A percentile compares a stretch with the other conserved stretches of the same genome.
Evolutionary conservation across 768 basidiomycete species (phyloP).

Genomic region (Mycena haematopus): DNA sequence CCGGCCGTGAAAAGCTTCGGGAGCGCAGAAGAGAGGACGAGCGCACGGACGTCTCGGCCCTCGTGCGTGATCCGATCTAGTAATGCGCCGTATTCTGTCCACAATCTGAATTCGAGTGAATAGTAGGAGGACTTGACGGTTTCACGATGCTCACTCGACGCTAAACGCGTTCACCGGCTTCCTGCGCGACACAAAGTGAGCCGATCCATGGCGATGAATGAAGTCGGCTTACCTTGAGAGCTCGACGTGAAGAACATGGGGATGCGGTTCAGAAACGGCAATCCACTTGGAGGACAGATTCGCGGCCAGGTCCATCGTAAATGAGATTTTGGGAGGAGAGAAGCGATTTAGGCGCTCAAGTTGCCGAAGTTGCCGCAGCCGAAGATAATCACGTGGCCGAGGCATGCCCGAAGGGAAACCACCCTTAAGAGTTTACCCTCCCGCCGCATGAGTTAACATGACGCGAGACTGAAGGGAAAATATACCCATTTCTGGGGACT

Average conservation of each 20-base stretch:
- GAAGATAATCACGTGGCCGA: not conserved
- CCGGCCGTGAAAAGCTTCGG: conserved; percentile 86
- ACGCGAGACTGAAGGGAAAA: no score
- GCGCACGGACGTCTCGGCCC: conserved; percentile 63
- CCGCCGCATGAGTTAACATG: no score
- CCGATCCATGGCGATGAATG: not conserved
- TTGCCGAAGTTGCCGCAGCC: not conserved
- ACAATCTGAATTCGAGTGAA: conserved; percentile 57
- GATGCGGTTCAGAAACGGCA: conserved; percentile 52
- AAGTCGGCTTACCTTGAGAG: conserved; percentile 46
- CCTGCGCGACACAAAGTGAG: conserved; percentile 39
- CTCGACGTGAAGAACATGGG: conserved; percentile 53
- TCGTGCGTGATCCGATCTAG: conserved; percentile 63
- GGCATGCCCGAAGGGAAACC: not conserved
- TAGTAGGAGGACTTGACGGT: not conserved
- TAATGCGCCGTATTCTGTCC: conserved; percentile 68
- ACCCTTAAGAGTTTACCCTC: no score
- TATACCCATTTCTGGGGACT: no score
- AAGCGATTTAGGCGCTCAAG: not conserved
- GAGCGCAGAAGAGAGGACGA: conserved; percentile 74
- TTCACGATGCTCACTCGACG: conserved; percentile 43
- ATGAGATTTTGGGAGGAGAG: not conserved
- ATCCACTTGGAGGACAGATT: conserved; percentile 49
- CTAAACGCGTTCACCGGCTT: conserved; percentile 73
- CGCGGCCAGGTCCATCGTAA: conserved; percentile 11